Base-by-base conservation (phyloP, 805 yeast species). In the Teunomyces kruisii region DNA sequence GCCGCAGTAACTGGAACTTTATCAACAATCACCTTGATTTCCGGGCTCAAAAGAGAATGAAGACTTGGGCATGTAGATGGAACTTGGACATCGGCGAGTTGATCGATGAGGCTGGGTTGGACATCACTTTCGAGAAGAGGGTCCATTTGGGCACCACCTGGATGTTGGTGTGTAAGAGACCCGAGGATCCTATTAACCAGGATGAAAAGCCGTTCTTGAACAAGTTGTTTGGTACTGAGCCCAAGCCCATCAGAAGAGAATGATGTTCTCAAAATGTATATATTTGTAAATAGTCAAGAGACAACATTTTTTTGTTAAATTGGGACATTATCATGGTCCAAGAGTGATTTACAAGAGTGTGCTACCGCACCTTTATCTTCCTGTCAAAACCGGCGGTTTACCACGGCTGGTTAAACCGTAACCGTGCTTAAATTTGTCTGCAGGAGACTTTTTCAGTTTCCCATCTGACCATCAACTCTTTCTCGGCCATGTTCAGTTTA, bases 51-150 rank as follows among this genome's bases (percentile, higher is more conserved):
- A 79, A 81, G 54, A 84, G 97, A 65, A 79, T 91, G 68, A 80
- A 85, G 47, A 81, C 84, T 3, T 94, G 98, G 97, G 99, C 97
- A 1, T 94, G 99, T 65, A 75, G 98, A 59, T 94, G 98, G 97
- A 94, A 94, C 61, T 70, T 94, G 51, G 98, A 94, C 60, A 88
- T 94, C 53, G 96, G 91, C 17, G 95, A 86, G 55, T 74, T 94
- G 32, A 76, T 94, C 22, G 91, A 86, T 59, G 82, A 81, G 47
- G 83, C 96, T 6, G 96, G 96, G 0, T 72, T 94, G 45, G 91
- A 86, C 52, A 78, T 94, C 36, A 88, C 90, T 2, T 83, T 81
- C 53, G 92, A 88, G 57, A 81, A 80, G 50, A 74, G 96, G 52
- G 82, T 82, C 15, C 97, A 94, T 67, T 76, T 94, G 49, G 98